Base-by-base conservation (phyloP, 805 yeast species). In the Saccharomycopsis sp. region DNA sequence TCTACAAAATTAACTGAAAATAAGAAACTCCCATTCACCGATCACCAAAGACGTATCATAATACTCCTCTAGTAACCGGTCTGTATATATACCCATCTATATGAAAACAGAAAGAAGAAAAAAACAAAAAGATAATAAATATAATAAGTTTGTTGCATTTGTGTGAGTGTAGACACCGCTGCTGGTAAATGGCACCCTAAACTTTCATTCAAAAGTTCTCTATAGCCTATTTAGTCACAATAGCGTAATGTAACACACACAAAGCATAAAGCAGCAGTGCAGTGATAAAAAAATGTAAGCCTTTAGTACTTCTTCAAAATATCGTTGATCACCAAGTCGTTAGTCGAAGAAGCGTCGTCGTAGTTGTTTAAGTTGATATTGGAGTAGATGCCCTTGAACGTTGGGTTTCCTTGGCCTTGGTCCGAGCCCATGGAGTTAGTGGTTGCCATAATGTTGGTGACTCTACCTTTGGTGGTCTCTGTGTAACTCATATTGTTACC, bases 291-390 rank as follows among this genome's bases (percentile, higher is more conserved):
- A 44, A 19, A 44, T n/a, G 49, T 17, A 44, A 44, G 5, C 22
- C 19, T 17, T 12, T 44, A 44, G 12, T 44, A 44, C 49, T 56
- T 56, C 25, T 56, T 56, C 47, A 56, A 47, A 2, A 56, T 56
- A n/a, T 52, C 59, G 42, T 56, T 56, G 25, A 56, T 52, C n/a
- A 52, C 56, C n/a, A 38, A 34, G 9, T 56, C 58, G 17, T 51
- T 56, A 7, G 55, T 56, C 15, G 55, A 35, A 15, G 20, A 19
- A 12, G 58, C 50, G 23, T 56, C 58, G 47, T 56, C 50, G 34
- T 34, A 56, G 44, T 23, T 41, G 23, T 51, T 56, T 15, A 56
- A 20, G 24, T 56, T 56, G 12, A 56, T 24, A 19, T 49, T 47
- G 5, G 53, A 25, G 44, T 56, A 56, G 25, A 17, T 19, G 15